These are phyloP conservation scores for Blakeslea trispora DNA, from an alignment of 371 early-diverging fungal species.

Conservation along the genomic window DNA sequence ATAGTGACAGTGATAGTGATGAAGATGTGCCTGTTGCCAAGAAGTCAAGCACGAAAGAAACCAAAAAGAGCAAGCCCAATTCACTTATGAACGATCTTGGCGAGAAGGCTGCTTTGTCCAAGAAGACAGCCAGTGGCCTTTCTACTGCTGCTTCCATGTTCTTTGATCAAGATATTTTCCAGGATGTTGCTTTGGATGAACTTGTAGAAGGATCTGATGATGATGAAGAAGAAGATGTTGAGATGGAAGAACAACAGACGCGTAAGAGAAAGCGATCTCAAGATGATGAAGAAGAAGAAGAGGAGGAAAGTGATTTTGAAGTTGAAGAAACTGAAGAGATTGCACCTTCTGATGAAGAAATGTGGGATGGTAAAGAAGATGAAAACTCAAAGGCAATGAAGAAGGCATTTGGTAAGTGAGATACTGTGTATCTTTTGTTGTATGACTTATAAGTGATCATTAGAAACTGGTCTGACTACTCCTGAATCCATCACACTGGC, in stretches of 20 bases:
- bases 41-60: constrained; percentile 22
- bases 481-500: constrained; percentile 92
- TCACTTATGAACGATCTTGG: constrained; percentile 62
- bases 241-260: constrained; percentile 16
- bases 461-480: constrained; percentile 65
- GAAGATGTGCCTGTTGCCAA: constrained; percentile 41
- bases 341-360: constrained; percentile 56
- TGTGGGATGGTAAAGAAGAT: constrained; percentile 70
- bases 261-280: constrained; percentile 50
- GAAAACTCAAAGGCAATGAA: constrained; percentile 72
- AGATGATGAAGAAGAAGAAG: constrained; percentile 44
- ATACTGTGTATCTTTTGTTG: neutral
- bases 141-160: constrained; percentile 85
- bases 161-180: constrained; percentile 93
- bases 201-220: constrained; percentile 68
- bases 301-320: constrained; percentile 62
- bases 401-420: constrained; percentile 45
- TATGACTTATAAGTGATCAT: neutral
- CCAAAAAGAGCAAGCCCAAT: constrained; percentile 34
- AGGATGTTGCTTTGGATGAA: constrained; percentile 57
- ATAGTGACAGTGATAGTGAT: constrained; percentile 35
- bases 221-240: constrained; percentile 33
- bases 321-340: constrained; percentile 58
- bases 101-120: constrained; percentile 59
- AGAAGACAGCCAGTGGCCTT: constrained; percentile 58